Evolutionary conservation across 2,329 filamentous ascomycete species (phyloP), one percentile per base, ranked within the genome.

Genomic region (Ophiostoma quercus): DNA sequence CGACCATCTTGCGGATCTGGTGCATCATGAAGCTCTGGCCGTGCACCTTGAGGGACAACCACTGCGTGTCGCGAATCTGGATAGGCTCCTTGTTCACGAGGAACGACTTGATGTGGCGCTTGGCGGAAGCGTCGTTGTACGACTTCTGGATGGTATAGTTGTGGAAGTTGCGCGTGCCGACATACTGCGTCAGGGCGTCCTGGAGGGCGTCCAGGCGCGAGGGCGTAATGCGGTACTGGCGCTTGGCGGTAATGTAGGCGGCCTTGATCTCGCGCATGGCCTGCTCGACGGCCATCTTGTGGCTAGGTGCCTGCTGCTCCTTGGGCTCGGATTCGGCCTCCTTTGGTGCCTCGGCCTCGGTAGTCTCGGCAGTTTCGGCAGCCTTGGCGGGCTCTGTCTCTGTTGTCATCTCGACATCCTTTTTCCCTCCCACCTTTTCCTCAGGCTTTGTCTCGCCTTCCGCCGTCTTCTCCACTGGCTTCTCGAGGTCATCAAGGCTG

Each of bases 1-100:
- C 92, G 19, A 99, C 92, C 95, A 99, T 98, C 81, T 98, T 99
- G 76, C 95, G 90, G 79, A 99, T 99, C 82, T 99, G 95, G 80
- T 99, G 95, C 95, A 99, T 99, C 95, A 99, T 99, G 84, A 99
- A 99, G 77, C 90, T 94, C 80, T 99, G 95, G 0, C 95, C 95
- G 79, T 99, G 95, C 32, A 99, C 94, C 78, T 96, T 97, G 74
- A 98, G 84, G 62, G 91, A 95, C 4, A 99, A 84, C 95, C 95
- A 99, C 82, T 99, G 91, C 1, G 93, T 97, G 77, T 94, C 89
- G 78, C 92, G 88, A 79, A 96, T 96, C 76, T 93, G 87, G 76
- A 97, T 90, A 0, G 93, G 92, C 68, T 86, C 82, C 2, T 83
- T 81, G 78, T 92, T 90, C 71, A 92, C 90, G 51, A 90, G 83